Evolutionary conservation across 2,329 filamentous ascomycete genomes (phyloP), one percentile per base, ranked within the genome.

Genomic region (Saccharata proteae): DNA sequence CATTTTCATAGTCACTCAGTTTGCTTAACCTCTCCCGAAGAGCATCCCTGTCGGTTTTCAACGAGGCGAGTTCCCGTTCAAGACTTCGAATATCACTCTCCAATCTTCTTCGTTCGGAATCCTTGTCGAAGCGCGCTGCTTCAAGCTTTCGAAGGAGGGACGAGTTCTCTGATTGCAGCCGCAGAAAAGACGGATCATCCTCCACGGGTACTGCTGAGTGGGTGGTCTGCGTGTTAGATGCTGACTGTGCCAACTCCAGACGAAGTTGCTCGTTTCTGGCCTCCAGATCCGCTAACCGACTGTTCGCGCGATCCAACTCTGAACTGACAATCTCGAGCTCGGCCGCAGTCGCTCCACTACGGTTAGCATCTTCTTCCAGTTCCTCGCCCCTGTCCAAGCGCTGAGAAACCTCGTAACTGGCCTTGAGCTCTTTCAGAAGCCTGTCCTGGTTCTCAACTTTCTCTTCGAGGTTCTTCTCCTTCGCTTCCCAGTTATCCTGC

Each of bases 391-490:
- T 78, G 30, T 78, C 86, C 30, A 98, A 65, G 30, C 90, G 73
- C 54, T 96, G 86, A 26, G 83, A 90, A 33, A 98, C 90, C 57
- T 98, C 90, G 51, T 94, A 94, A 60, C 77, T 94, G 16, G 90
- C 90, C 59, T 94, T 96, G 51, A 96, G 75, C 55, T 98, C 92
- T 49, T 81, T 93, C 43, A 98, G 59, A 22, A 98, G 60, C 5
- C 85, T 76, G 29, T 98, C 90, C 51, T 98, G 88, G 45, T 80
- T 92, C 54, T 94, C 88, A 3, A 93, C 67, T 59, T 94, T 96
- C 45, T 96, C 88, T 48, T 93, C 85, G 37, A 94, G 59, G 16
- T 73, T 76, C 60, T 81, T 82, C 61, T 98, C 90, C 52, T 93
- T 94, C 6, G 88, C 77, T 32, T 80, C 77, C 90, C 90, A 98